A percentile compares a stretch with the other conserved stretches of the same genome.
Conservation (phyloP, 441 rosid species). For the Syzygium syzygioides region DNA sequence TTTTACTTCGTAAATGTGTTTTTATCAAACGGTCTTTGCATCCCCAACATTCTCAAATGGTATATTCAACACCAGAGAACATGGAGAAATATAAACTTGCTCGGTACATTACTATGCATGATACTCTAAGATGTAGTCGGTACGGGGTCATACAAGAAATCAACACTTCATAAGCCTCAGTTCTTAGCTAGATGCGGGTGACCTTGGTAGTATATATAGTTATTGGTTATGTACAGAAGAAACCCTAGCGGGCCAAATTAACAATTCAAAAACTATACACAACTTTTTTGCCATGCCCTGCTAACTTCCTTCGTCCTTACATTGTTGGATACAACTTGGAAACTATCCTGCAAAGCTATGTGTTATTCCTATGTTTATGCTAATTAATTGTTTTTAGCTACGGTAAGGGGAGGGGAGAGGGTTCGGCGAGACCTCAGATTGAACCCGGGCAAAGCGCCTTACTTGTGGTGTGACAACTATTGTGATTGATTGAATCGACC, state of each 20-base stretch:
- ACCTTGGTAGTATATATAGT: not conserved
- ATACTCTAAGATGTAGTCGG: not conserved
- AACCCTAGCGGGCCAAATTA: not conserved
- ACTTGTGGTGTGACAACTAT: not conserved
- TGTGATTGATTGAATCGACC: not conserved
- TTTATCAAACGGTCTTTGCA: not conserved
- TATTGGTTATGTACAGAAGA: not conserved
- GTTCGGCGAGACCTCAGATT: not conserved
- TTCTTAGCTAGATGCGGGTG: not conserved
- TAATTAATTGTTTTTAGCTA: not conserved
- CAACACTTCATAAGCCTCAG: not conserved
- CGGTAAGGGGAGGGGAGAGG: not conserved
- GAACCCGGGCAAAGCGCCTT: not conserved
- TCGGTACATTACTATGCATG: not conserved
- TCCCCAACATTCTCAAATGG: not conserved
- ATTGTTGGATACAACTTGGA: not conserved
- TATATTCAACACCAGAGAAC: not conserved
- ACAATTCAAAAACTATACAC: not conserved
- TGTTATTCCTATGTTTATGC: not conserved
- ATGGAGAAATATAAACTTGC: not conserved
- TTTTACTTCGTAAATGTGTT: not conserved
- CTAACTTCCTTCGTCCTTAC: not conserved
- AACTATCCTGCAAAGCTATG: not conserved
- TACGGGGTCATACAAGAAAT: not conserved
- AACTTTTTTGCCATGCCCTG: not conserved